phyloP scores from a whole-genome alignment of 1,284 basidiomycete species.

The Melampsora americana region DNA sequence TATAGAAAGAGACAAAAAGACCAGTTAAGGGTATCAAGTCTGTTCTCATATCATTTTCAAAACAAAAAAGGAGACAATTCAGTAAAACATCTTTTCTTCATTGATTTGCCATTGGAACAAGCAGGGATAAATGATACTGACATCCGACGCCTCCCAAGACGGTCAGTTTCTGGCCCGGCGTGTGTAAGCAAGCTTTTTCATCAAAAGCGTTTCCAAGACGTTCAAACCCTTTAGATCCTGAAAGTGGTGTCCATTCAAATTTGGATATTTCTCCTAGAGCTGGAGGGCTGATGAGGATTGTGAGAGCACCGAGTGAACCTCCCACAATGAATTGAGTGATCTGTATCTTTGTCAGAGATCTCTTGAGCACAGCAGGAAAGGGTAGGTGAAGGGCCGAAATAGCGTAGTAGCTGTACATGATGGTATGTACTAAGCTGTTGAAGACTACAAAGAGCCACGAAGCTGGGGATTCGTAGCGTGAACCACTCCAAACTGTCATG shows the following conservation, averaged over 20 bases:
- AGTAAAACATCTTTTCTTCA: background rate
- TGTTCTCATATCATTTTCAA: background rate
- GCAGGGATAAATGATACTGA: conserved; percentile 9
- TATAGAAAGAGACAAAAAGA: conserved; percentile 38
- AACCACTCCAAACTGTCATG: conserved; percentile 53
- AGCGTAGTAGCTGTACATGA: conserved; percentile 53
- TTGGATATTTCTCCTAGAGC: conserved; percentile 3
- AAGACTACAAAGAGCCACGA: conserved; percentile 47
- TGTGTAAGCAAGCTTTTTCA: conserved; percentile 30
- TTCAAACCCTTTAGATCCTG: background rate
- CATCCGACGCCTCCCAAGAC: conserved; percentile 33
- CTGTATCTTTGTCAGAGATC: conserved; percentile 50
- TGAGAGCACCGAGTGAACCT: conserved; percentile 45
- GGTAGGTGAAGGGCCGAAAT: conserved; percentile 51
- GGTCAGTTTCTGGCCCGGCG: conserved; percentile 22
- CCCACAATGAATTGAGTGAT: conserved; percentile 51
- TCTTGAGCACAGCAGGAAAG: conserved; percentile 52
- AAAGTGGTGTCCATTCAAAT: conserved; percentile 34
- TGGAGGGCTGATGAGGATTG: conserved; percentile 14
- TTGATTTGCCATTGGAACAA: no score
- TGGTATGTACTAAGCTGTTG: conserved; percentile 49
- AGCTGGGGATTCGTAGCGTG: conserved; percentile 50
- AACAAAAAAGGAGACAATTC: background rate
- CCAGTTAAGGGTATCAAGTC: conserved; percentile 39
- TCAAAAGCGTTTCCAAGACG: conserved; percentile 23